These are phyloP conservation scores for Paraphaeosphaeria minitans DNA, from an alignment of 2,329 filamentous ascomycete genomes.

Conservation along the genomic window DNA sequence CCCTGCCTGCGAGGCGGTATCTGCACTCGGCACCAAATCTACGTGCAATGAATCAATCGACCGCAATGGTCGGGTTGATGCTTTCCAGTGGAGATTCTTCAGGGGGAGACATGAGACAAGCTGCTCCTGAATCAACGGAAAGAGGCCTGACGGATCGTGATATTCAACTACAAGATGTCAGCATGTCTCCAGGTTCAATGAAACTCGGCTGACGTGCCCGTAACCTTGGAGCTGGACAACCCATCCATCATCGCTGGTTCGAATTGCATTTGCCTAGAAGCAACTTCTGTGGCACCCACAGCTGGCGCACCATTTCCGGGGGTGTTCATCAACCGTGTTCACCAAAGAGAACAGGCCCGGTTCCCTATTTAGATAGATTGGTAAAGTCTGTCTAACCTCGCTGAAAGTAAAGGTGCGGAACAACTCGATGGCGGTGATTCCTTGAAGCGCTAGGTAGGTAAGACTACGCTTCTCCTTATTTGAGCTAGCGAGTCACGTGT, in stretches of 20 bases:
- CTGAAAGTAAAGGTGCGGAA: conserved; percentile 7
- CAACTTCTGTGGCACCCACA: conserved; percentile 45
- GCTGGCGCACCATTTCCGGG: conserved; percentile 46
- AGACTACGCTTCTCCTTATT: not conserved
- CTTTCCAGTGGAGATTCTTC: conserved; percentile 95
- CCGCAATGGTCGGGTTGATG: conserved; percentile 84
- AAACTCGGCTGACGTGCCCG: conserved; percentile 43
- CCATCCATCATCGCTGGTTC: conserved; percentile 47
- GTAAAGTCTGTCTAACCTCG: conserved; percentile 28
- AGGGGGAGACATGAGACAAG: conserved; percentile 81
- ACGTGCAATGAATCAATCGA: conserved; percentile 94
- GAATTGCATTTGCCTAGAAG: conserved; percentile 33
- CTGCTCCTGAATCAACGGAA: conserved; percentile 78
- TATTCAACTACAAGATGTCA: conserved; percentile 75
- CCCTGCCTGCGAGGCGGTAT: conserved; percentile 50
- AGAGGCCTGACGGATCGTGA: conserved; percentile 89
- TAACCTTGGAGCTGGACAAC: conserved; percentile 57
- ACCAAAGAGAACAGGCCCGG: conserved; percentile 12
- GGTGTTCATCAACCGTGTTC: conserved; percentile 40
- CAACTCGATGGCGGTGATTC: not conserved
- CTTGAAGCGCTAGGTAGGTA: conserved; percentile 11
- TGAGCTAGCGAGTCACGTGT: conserved; percentile 1
- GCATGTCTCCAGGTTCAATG: conserved; percentile 7
- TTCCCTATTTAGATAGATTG: conserved; percentile 11
- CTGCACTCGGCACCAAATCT: conserved; percentile 72